Evolutionary conservation across 257 asterid species (phyloP), one percentile per base, ranked within the genome.

Genomic region (Solanum stenotomum): DNA sequence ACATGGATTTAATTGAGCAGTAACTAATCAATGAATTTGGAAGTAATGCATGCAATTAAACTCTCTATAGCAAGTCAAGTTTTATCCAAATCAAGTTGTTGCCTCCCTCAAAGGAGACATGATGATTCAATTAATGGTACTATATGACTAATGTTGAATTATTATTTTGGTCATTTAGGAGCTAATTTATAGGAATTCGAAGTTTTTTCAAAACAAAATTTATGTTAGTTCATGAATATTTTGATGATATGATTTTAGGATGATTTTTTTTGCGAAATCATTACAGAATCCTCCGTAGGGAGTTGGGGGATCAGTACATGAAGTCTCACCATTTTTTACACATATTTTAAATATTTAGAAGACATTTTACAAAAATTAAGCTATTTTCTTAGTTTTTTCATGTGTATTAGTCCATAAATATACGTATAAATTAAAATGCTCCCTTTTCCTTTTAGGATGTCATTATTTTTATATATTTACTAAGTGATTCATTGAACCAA

Each of bases 281-380:
- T 18, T 52, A 52, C 4, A 1, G 9, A 18, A 0, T 6, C 0
- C n/a, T 52, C 0, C 0, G 10, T 52, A 52, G 10, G 23, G 1
- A 52, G n/a, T 52, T 52, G n/a, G 9, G 0, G n/a, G 4, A 6
- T 52, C 10, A 18, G 10, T 52, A 52, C 63, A 18, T 52, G 9
- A 6, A 16, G 10, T 38, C 0, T 46, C 6, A 4, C 20, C 7
- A 44, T 14, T 14, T 46, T 14, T 46, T 44, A 6, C 56, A 46
- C 20, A 0, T 46, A 46, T 46, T 46, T 49, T 52, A 1, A 6
- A 56, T 0, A 20, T 56, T 52, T 18, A 56, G 1, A 6, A 1
- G 10, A 0, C 23, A 56, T 56, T 52, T 52, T 18, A 6, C 0
- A 18, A 16, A 1, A 52, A 56, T 18, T 56, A 18, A 18, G 4